Evolutionary conservation across 2,329 filamentous ascomycete species (phyloP).

Genomic region (Sarocladium oryzae): DNA sequence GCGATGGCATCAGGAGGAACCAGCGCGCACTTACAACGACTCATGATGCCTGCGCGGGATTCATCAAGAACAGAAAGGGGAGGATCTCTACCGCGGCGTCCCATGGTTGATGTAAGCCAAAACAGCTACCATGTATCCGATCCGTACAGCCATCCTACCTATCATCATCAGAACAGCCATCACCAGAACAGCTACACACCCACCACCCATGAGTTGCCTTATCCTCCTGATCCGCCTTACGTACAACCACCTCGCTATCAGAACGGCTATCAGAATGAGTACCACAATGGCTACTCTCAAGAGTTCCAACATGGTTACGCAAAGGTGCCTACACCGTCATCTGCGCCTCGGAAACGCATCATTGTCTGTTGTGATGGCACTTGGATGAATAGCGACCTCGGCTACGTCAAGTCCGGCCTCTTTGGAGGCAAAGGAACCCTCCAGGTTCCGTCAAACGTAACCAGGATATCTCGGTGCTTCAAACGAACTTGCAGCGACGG

Average conservation of each 20-base stretch:
- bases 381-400: conserved; percentile 47
- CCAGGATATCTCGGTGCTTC: conserved; percentile 52
- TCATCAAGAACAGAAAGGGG: neutral
- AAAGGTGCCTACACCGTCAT: neutral
- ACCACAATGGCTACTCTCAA: neutral
- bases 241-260: neutral
- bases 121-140: neutral
- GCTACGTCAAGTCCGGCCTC: conserved; percentile 34
- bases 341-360: conserved; percentile 33
- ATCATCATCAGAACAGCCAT: too few relatives aligned
- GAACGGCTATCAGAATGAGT: neutral
- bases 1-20: too few relatives aligned
- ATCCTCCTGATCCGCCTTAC: neutral
- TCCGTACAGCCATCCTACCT: neutral
- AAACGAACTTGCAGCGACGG: conserved; percentile 44
- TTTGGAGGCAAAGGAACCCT: conserved; percentile 31
- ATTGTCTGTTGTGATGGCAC: conserved; percentile 49
- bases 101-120: neutral
- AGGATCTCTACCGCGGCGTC: neutral
- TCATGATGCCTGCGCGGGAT: neutral
- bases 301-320: neutral
- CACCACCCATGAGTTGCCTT: neutral
- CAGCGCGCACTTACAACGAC: too few relatives aligned
- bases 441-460: conserved; percentile 53
- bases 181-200: neutral